These are phyloP conservation scores for Penicillium fimorum DNA, from an alignment of 495 filamentous ascomycete species.

Conservation along the genomic window DNA sequence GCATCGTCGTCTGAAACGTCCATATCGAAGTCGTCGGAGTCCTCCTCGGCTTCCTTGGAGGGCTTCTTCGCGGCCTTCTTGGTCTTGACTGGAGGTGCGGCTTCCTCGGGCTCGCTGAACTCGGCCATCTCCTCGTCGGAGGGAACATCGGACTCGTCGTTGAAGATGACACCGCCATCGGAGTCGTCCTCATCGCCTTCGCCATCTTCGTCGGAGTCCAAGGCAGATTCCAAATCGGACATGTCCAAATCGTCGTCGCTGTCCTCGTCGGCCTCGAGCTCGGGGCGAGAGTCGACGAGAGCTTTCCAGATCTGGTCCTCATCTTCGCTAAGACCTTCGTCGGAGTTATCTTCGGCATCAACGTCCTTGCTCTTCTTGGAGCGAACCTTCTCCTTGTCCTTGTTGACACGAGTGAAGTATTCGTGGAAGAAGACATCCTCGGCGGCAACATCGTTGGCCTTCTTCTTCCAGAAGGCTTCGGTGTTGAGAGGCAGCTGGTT, in stretches of 20 bases:
- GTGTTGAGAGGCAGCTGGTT: constrained; percentile 65
- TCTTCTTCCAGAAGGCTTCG: constrained; percentile 88
- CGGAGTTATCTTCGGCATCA: constrained; percentile 23
- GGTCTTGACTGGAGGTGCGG: constrained; percentile 24
- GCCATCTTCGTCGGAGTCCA: constrained; percentile 46
- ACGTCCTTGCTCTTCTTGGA: constrained; percentile 54
- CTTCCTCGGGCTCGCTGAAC: constrained; percentile 19
- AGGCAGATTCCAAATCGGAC: constrained; percentile 61
- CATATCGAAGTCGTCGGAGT: constrained; percentile 52
- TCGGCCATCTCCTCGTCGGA: constrained; percentile 48
- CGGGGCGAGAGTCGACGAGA: constrained; percentile 74
- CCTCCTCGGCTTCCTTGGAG: constrained; percentile 43
- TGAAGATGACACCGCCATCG: constrained; percentile 54
- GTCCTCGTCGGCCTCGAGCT: constrained; percentile 66
- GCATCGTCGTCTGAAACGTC: constrained; percentile 53
- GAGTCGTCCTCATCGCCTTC: constrained; percentile 49
- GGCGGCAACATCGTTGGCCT: constrained; percentile 75
- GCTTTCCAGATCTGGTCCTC: constrained; percentile 91
- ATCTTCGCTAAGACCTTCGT: constrained; percentile 37
- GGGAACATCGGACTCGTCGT: constrained; percentile 47
- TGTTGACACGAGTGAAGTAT: constrained; percentile 83
- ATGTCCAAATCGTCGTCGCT: constrained; percentile 64
- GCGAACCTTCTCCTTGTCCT: constrained; percentile 57
- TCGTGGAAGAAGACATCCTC: constrained; percentile 98
- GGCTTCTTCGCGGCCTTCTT: constrained; percentile 44